Base-by-base conservation (phyloP, 148 eudicot species). In the Chenopodium berlandieri region DNA sequence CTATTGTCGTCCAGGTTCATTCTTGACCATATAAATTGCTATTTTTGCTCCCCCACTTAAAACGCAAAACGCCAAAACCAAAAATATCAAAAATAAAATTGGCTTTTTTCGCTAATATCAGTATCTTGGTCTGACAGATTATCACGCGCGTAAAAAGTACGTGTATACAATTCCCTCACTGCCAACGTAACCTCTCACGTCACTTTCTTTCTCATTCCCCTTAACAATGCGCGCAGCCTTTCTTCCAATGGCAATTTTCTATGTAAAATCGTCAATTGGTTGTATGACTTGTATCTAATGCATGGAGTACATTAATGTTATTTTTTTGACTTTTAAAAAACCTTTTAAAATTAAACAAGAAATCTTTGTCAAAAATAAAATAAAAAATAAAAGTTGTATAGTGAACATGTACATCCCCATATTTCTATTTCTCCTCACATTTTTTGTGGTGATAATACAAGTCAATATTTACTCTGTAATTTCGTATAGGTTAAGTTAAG, bases 1-100 rank as follows among this genome's bases (percentile, higher is more conserved):
- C 23, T 4, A 72, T 58, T 60, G 0, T 76, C 31, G 79, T 76
- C 70, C 30, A 62, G 32, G 31, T 76, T 76, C 79, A 76, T 76
- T 25, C 81, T 32, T 37, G 23, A 44, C 80, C 34, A 6, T 2
- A 22, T 1, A 40, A 40, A 10, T 66, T 46, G 64, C 52, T 32
- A 69, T 30, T 27, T 68, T 4, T 66, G 71, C 72, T 68, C 19
- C 40, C 20, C 72, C 40, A 68, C 40, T 68, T 12, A 68, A 3
- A 27, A 30, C 40, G 3, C 14, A 3, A 68, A 31, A 68, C 1
- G 7, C 1, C 2, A 32, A 50, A 69, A 79, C 2, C n/a, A 17
- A 79, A 79, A 79, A 14, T 50, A 30, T 31, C 25, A 63, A 46
- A 12, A 3, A 31, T 44, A 78, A 64, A 63, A 9, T 27, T 78